phyloP scores from a whole-genome alignment of 163 green algal species.

The Coccomyxa subellipsoidea region DNA sequence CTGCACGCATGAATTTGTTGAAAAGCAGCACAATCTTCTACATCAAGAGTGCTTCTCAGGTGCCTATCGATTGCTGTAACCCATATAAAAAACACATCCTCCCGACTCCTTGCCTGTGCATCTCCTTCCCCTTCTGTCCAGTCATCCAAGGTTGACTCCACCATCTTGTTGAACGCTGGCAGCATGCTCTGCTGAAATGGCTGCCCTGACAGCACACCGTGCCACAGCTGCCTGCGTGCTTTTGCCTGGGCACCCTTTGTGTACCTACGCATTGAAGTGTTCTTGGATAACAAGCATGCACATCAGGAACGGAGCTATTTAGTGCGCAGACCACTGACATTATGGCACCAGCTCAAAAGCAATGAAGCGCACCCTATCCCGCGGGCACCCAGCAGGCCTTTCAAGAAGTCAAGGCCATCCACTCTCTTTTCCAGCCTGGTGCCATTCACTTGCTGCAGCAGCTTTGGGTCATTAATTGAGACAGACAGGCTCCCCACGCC shows the following conservation, averaged over 20 bases:
- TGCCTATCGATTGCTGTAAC: too few relatives aligned
- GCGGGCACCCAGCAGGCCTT: background rate
- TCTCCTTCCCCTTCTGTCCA: background rate
- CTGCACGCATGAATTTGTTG: background rate
- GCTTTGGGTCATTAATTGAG: background rate
- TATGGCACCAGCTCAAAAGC: too few relatives aligned
- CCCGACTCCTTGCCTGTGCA: background rate
- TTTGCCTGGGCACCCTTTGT: background rate
- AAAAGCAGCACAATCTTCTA: too few relatives aligned
- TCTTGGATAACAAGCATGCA: too few relatives aligned
- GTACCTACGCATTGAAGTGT: background rate
- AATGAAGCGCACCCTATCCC: background rate
- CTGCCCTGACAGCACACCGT: background rate
- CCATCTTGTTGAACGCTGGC: background rate
- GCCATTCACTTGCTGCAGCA: background rate
- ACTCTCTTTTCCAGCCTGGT: background rate
- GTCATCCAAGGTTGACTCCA: background rate
- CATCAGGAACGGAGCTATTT: too few relatives aligned
- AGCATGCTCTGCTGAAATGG: slow-evolving; percentile 8
- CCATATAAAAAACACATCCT: too few relatives aligned
- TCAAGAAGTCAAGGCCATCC: slow-evolving; percentile 2
- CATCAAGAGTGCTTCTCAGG: too few relatives aligned
- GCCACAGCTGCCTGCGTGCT: background rate
- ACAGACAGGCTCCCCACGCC: background rate
- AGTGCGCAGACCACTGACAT: too few relatives aligned